These are phyloP conservation scores for Scytalidium lignicola DNA, from an alignment of 2,329 filamentous ascomycete species.

Conservation along the genomic window DNA sequence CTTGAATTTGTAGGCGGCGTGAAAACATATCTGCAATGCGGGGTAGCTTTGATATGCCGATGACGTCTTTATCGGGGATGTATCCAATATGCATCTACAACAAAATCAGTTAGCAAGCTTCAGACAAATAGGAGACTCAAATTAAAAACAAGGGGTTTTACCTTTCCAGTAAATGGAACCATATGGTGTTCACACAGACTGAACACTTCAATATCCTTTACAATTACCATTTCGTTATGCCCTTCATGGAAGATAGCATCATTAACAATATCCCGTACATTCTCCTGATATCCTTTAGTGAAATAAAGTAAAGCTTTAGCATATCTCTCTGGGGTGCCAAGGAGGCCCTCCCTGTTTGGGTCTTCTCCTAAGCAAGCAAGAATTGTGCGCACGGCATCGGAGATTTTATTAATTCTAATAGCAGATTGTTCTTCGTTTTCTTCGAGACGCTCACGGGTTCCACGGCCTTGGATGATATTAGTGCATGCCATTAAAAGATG, in stretches of 20 bases:
- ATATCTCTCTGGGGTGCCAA: constrained; percentile 75
- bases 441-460: constrained; percentile 59
- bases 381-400: constrained; percentile 58
- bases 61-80: constrained; percentile 85
- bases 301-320: constrained; percentile 95
- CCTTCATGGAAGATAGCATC: constrained; percentile 93
- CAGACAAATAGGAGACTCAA: neutral
- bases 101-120: constrained; percentile 9
- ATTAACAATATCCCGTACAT: constrained; percentile 86
- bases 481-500: neutral
- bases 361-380: constrained; percentile 67
- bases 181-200: constrained; percentile 96
- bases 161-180: constrained; percentile 93
- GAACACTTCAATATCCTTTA: constrained; percentile 95
- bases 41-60: constrained; percentile 92
- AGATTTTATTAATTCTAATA: constrained; percentile 51
- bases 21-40: constrained; percentile 97
- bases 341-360: constrained; percentile 57
- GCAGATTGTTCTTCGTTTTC: constrained; percentile 48
- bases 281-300: constrained; percentile 95
- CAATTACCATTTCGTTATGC: constrained; percentile 95
- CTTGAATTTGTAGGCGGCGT: constrained; percentile 89
- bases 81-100: constrained; percentile 96
- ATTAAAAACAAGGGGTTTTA: constrained; percentile 32
- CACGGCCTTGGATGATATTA: constrained; percentile 40